Evolutionary conservation across 2,329 filamentous ascomycete species (phyloP).

Genomic region (Didymella pomorum): DNA sequence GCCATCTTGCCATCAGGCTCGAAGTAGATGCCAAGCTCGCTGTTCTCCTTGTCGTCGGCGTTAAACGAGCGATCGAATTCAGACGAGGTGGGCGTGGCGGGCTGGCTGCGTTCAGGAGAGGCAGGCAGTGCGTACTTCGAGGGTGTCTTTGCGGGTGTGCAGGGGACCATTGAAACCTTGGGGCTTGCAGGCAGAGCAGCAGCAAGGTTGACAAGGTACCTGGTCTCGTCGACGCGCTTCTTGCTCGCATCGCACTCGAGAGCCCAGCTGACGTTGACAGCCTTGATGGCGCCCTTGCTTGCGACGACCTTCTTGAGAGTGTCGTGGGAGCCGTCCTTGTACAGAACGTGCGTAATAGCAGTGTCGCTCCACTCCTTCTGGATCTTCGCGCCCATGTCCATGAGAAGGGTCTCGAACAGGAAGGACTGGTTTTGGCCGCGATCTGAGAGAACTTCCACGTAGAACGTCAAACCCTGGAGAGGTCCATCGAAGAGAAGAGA

Average conservation of each 20-base stretch:
- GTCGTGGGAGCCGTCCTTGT: constrained; percentile 82
- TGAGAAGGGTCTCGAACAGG: constrained; percentile 80
- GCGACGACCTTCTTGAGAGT: constrained; percentile 83
- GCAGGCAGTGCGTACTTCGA: constrained; percentile 37
- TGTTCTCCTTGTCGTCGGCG: constrained; percentile 44
- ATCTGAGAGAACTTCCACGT: constrained; percentile 77
- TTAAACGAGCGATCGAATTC: constrained; percentile 41
- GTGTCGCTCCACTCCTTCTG: constrained; percentile 72
- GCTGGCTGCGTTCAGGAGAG: constrained; percentile 35
- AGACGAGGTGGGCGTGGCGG: constrained; percentile 38
- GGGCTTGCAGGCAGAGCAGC: constrained; percentile 33
- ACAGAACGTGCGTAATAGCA: constrained; percentile 88
- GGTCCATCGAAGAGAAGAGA: constrained; percentile 35
- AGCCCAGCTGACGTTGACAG: constrained; percentile 88
- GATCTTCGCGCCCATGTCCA: constrained; percentile 81
- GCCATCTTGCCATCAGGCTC: constrained; percentile 57
- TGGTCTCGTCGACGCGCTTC: constrained; percentile 44
- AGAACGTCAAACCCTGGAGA: constrained; percentile 72
- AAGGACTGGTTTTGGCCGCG: constrained; percentile 68
- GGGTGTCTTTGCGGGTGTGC: constrained; percentile 45
- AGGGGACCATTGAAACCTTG: constrained; percentile 32
- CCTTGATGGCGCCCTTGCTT: constrained; percentile 77
- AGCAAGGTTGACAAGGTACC: constrained; percentile 44
- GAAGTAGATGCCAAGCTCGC: constrained; percentile 48
- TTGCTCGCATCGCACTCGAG: constrained; percentile 64